Percentiles rank a stretch among this genome's conserved stretches.
These are phyloP conservation scores for Ogataea glucozyma DNA, from an alignment of 805 yeast genomes.

Conservation along the genomic window DNA sequence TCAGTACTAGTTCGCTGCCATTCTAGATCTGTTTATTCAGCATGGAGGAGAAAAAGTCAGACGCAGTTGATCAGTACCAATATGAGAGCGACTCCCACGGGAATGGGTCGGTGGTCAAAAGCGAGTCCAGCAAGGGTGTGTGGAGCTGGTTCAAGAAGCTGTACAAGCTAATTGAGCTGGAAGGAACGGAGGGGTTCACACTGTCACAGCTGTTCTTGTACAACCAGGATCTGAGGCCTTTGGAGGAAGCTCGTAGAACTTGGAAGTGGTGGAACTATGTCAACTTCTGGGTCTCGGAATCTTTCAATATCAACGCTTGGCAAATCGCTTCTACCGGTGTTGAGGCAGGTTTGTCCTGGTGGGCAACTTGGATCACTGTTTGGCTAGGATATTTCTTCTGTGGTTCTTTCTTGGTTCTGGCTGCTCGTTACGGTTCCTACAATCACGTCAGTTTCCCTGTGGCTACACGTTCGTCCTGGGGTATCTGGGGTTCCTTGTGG, in stretches of 20 bases:
- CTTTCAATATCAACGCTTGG: slow-evolving; percentile 89
- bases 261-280: slow-evolving; percentile 86
- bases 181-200: slow-evolving; percentile 40
- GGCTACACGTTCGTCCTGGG: slow-evolving; percentile 77
- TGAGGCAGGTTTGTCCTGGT: slow-evolving; percentile 77
- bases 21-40: no score
- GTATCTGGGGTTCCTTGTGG: slow-evolving; percentile 85
- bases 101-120: not conserved
- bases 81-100: slow-evolving; percentile 1
- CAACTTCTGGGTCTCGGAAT: slow-evolving; percentile 85
- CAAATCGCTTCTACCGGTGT: slow-evolving; percentile 89
- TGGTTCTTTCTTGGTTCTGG: slow-evolving; percentile 66
- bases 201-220: slow-evolving; percentile 63
- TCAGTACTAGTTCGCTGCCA: no score
- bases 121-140: not conserved
- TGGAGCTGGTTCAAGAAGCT: not conserved
- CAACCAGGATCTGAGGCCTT: slow-evolving; percentile 78
- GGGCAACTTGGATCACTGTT: slow-evolving; percentile 88
- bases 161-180: slow-evolving; percentile 23
- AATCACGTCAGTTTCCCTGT: slow-evolving; percentile 88
- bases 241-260: slow-evolving; percentile 68
- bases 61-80: slow-evolving; percentile 1
- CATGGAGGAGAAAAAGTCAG: slow-evolving; percentile 4
- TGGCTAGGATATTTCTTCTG: slow-evolving; percentile 80
- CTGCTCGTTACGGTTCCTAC: slow-evolving; percentile 76